These are phyloP conservation scores for Aspergillus awamori DNA, from an alignment of 2,329 filamentous ascomycete genomes.

Conservation along the genomic window DNA sequence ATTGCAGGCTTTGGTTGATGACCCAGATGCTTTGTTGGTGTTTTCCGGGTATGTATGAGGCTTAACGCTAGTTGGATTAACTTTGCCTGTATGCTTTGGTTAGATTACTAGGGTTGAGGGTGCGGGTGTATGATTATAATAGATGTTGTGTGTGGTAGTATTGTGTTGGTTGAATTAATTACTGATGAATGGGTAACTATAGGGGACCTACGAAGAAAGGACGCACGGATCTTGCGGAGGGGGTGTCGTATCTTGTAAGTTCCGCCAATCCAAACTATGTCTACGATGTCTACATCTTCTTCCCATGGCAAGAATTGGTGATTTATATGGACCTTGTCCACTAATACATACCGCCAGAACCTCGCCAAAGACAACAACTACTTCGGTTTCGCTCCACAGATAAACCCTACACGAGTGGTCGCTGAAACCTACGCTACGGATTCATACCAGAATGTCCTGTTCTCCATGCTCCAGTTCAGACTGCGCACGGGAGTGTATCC, in stretches of 20 bases:
- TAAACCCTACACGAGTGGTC: constrained; percentile 46
- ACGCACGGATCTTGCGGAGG: constrained; percentile 60
- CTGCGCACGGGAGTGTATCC: constrained; percentile 56
- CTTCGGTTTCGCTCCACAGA: constrained; percentile 29
- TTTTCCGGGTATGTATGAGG: constrained; percentile 68
- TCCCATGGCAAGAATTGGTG: background rate
- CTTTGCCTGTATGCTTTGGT: too few species aligned
- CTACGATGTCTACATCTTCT: background rate
- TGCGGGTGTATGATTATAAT: background rate
- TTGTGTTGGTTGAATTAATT: background rate
- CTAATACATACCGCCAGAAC: constrained; percentile 29
- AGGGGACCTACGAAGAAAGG: constrained; percentile 66
- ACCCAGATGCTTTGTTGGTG: constrained; percentile 58
- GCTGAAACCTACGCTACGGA: constrained; percentile 76
- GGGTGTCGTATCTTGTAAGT: constrained; percentile 61
- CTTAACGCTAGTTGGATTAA: background rate
- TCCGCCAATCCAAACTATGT: background rate
- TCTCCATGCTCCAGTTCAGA: constrained; percentile 65
- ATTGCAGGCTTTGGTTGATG: constrained; percentile 54
- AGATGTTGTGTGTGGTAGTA: too few species aligned
- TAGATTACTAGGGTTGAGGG: too few species aligned
- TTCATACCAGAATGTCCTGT: constrained; percentile 82
- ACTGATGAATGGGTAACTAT: background rate
- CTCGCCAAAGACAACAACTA: constrained; percentile 37
- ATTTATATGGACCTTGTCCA: background rate